Evolutionary conservation across 2,329 filamentous ascomycete species (phyloP).

Genomic region (Epichloe uncinata): DNA sequence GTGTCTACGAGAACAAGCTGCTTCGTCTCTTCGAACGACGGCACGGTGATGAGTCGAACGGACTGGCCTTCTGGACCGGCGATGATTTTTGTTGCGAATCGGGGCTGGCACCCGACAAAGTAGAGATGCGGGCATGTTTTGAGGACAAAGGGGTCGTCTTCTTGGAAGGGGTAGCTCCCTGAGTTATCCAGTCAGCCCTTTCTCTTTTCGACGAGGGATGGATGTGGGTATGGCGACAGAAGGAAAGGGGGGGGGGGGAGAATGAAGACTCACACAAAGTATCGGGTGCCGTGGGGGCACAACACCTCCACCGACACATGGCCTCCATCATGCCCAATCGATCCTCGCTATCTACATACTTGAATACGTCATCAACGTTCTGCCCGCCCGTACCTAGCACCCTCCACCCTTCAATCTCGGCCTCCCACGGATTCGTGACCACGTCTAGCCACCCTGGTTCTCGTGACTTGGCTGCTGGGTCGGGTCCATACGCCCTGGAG

Average conservation of each 20-base stretch:
- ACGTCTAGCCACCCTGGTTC: conserved; percentile 68
- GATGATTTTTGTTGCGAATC: conserved; percentile 60
- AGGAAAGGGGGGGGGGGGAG: background rate
- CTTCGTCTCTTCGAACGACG: conserved; percentile 64
- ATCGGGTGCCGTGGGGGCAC: conserved; percentile 82
- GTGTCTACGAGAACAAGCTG: conserved; percentile 74
- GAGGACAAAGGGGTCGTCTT: conserved; percentile 82
- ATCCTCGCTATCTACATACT: conserved; percentile 71
- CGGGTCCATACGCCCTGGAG: conserved; percentile 52
- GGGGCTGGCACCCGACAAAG: conserved; percentile 75
- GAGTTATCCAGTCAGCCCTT: background rate
- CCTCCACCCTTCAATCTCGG: conserved; percentile 79
- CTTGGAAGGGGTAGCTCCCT: conserved; percentile 96
- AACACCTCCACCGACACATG: conserved; percentile 83
- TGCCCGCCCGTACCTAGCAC: conserved; percentile 81
- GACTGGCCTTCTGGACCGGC: conserved; percentile 52
- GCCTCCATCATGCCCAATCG: conserved; percentile 84
- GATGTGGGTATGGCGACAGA: background rate
- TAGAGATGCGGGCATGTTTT: conserved; percentile 79
- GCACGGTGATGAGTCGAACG: conserved; percentile 71
- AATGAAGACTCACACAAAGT: conserved; percentile 59
- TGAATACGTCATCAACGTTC: conserved; percentile 85
- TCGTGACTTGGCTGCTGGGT: conserved; percentile 19
- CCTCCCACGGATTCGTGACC: conserved; percentile 89
- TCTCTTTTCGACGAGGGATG: background rate